Evolutionary conservation across 2,329 filamentous ascomycete species (phyloP), one percentile per base, ranked within the genome.

Genomic region (Camptophora hylomeconis): DNA sequence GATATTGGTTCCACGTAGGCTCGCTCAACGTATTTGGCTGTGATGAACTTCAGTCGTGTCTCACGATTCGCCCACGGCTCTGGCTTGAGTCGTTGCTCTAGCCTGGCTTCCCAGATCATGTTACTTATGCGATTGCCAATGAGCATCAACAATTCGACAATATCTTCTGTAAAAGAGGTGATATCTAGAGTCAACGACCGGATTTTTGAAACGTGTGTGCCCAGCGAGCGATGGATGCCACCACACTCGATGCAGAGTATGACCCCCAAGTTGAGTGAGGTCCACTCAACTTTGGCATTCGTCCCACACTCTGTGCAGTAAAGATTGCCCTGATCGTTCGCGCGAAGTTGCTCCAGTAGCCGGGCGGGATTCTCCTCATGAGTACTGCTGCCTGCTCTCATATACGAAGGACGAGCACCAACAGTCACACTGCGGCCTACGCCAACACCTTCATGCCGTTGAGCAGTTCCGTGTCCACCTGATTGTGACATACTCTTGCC

Each of bases 181-280:
- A 92, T 92, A 50, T 98, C 89, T 22, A 98, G 67, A 0, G 89
- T 98, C 22, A 98, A 67, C 8, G 89, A 95, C 30, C 89, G 80
- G 21, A 98, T 75, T 59, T 98, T 98, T 54, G 84, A 93, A 49
- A 98, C 94, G 53, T 98, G 89, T 2, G 89, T 98, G 8, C 89
- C 89, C 3, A 98, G 67, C 1, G 87, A 95, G 22, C 89, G 75
- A 55, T 98, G 89, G 37, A 98, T 94, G 39, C 89, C 89, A 50
- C 86, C 93, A 57, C 89, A 98, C 54, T 98, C 87, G 50, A 94
- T 94, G 58, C 89, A 98, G 12, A 98, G 69, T 30, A 98, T 77
- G 35, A 98, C 93, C 24, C 82, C 89, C 4, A 98, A 67, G 47
- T 98, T 98, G 57, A 98, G 93, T 0, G 89, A 95, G 16, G 95